A percentile compares a stretch with the other conserved stretches of the same genome.
phyloP scores from a whole-genome alignment of 306 rosid genomes.

The Acacia crassicarpa region DNA sequence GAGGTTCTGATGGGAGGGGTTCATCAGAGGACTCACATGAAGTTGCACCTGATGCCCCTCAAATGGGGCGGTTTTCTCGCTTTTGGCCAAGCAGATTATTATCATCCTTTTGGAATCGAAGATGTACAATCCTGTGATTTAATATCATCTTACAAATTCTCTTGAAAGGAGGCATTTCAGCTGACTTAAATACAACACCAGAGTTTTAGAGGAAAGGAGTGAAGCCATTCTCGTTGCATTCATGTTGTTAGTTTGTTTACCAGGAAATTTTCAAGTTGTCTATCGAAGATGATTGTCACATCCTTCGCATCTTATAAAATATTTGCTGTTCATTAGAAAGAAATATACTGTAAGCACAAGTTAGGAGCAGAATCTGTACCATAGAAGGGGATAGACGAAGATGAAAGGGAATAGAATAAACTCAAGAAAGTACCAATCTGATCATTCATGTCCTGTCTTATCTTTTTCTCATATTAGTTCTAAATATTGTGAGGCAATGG shows the following conservation, averaged over 20 bases:
- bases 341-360: no score
- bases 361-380: no score
- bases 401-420: no score
- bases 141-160: slow-evolving; percentile 14
- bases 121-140: slow-evolving; percentile 66
- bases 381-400: no score
- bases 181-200: slow-evolving; percentile 18
- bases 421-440: no score
- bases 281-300: no score
- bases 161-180: slow-evolving; percentile 23
- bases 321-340: no score
- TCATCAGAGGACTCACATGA: slow-evolving; percentile 58
- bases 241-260: background rate
- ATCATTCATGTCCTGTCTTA: no score
- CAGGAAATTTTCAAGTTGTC: background rate
- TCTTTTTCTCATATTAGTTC: no score
- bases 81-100: slow-evolving; percentile 62
- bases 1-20: slow-evolving; percentile 42
- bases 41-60: slow-evolving; percentile 36
- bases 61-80: slow-evolving; percentile 58
- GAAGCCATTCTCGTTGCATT: slow-evolving; percentile 13
- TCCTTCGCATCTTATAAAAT: no score
- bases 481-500: no score
- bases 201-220: slow-evolving; percentile 2
- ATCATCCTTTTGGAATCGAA: slow-evolving; percentile 58